Conservation (phyloP, 1,284 basidiomycete genomes). For the Golubevia sp. region DNA sequence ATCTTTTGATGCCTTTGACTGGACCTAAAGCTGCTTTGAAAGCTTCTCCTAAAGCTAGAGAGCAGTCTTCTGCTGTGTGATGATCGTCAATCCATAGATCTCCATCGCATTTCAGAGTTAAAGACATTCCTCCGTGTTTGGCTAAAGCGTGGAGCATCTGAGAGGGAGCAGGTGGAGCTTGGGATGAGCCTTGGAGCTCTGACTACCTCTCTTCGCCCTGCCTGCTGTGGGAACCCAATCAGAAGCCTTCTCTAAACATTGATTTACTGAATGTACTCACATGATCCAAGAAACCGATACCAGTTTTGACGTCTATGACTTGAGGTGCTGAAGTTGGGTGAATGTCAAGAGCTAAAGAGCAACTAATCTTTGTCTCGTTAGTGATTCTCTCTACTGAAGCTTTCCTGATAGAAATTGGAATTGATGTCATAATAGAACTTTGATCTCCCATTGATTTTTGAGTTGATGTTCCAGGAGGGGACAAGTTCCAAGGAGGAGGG, state of each 20-base stretch:
- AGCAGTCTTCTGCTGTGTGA: constrained; percentile 86
- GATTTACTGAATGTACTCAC: constrained; percentile 65
- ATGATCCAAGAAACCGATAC: constrained; percentile 98
- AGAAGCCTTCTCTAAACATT: neutral
- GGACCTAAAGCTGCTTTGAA: constrained; percentile 96
- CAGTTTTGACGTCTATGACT: constrained; percentile 84
- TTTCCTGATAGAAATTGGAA: too few species aligned
- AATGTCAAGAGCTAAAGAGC: constrained; percentile 81
- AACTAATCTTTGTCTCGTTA: constrained; percentile 87
- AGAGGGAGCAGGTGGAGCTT: too few species aligned
- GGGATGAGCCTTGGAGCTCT: too few species aligned
- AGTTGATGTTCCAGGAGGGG: too few species aligned
- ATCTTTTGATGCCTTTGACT: constrained; percentile 88
- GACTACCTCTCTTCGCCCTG: too few species aligned
- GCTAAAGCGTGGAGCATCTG: constrained; percentile 61
- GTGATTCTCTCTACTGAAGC: constrained; percentile 85
- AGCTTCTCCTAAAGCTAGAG: constrained; percentile 84
- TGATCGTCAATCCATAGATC: constrained; percentile 99
- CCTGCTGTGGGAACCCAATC: too few species aligned
- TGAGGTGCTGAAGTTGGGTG: constrained; percentile 72
- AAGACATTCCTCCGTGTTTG: constrained; percentile 66
- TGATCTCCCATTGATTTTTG: too few species aligned
- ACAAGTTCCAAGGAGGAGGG: too few species aligned
- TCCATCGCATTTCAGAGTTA: constrained; percentile 87
- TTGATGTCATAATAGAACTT: too few species aligned